Percentiles rank a stretch among this genome's conserved stretches.
These are phyloP conservation scores for Rhizodiscina lignyota DNA, from an alignment of 495 filamentous ascomycete species.

Conservation along the genomic window DNA sequence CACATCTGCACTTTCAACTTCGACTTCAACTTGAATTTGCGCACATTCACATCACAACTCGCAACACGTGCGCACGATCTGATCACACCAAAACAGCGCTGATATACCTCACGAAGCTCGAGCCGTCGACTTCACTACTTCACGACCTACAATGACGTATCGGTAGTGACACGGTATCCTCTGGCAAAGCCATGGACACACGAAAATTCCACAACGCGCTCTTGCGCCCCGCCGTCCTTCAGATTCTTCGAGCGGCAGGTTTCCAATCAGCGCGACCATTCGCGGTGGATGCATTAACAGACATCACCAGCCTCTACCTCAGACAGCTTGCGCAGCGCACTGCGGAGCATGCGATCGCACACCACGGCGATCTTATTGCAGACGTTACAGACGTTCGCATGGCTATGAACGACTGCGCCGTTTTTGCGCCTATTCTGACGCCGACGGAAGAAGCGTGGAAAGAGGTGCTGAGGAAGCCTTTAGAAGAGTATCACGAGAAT, in stretches of 20 bases:
- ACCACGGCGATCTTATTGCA: constrained; percentile 32
- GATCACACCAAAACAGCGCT: no score
- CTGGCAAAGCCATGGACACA: no score
- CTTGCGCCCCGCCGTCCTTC: constrained; percentile 63
- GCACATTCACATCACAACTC: no score
- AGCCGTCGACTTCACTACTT: no score
- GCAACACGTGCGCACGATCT: no score
- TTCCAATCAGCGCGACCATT: constrained; percentile 60
- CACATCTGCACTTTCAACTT: no score
- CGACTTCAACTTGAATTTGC: no score
- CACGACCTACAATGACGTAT: no score
- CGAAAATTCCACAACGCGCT: no score
- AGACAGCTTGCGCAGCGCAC: constrained; percentile 47
- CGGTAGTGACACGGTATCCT: no score
- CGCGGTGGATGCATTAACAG: constrained; percentile 61
- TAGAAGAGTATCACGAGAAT: constrained; percentile 13
- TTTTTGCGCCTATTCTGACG: constrained; percentile 42
- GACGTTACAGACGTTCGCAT: constrained; percentile 64
- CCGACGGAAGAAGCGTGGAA: constrained; percentile 40
- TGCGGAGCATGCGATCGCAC: constrained; percentile 35
- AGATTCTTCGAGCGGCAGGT: constrained; percentile 74
- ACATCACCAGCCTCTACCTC: constrained; percentile 60
- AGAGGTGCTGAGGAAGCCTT: constrained; percentile 18
- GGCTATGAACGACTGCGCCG: constrained; percentile 61
- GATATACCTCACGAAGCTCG: no score